A percentile compares a stretch with the other conserved stretches of the same genome.
Conservation (phyloP, 2,329 filamentous ascomycete genomes). For the Talaromyces pinophilus region DNA sequence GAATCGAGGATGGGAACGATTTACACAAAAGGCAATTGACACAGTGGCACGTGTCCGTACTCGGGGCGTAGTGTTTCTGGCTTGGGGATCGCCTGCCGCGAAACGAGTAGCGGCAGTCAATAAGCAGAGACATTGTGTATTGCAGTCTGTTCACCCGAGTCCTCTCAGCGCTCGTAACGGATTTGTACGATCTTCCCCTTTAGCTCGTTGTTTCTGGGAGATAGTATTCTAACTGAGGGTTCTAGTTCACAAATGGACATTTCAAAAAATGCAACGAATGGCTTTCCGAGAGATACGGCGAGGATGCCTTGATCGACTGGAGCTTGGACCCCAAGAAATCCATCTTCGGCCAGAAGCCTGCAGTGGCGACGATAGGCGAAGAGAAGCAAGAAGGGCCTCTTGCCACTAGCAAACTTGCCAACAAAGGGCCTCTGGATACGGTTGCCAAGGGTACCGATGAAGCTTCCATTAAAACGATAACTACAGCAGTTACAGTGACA, state of each 20-base stretch:
- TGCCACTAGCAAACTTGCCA: slow-evolving; percentile 20
- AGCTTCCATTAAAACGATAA: slow-evolving; percentile 18
- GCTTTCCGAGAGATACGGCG: slow-evolving; percentile 75
- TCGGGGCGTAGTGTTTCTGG: slow-evolving; percentile 87
- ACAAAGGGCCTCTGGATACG: slow-evolving; percentile 6
- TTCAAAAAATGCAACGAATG: slow-evolving; percentile 61
- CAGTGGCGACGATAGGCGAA: background rate
- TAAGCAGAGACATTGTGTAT: slow-evolving; percentile 71
- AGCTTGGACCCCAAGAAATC: slow-evolving; percentile 52
- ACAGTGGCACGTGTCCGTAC: slow-evolving; percentile 75
- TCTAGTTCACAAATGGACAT: slow-evolving; percentile 48
- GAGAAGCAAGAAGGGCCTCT: slow-evolving; percentile 18
- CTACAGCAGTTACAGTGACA: slow-evolving; percentile 20
- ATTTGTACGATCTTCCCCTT: slow-evolving; percentile 58
- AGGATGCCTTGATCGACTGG: slow-evolving; percentile 84
- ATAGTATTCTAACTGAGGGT: slow-evolving; percentile 3
- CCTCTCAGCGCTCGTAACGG: slow-evolving; percentile 82
- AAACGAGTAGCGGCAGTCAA: slow-evolving; percentile 77
- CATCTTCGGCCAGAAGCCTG: slow-evolving; percentile 10
- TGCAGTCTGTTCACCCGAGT: slow-evolving; percentile 87
- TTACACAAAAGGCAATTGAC: slow-evolving; percentile 91
- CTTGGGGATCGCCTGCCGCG: slow-evolving; percentile 85
- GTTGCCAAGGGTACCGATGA: slow-evolving; percentile 16
- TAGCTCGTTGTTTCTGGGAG: background rate
- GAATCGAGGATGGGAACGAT: slow-evolving; percentile 85